These are phyloP conservation scores for Exophiala viscosa DNA, from an alignment of 2,329 filamentous ascomycete species.

Conservation along the genomic window DNA sequence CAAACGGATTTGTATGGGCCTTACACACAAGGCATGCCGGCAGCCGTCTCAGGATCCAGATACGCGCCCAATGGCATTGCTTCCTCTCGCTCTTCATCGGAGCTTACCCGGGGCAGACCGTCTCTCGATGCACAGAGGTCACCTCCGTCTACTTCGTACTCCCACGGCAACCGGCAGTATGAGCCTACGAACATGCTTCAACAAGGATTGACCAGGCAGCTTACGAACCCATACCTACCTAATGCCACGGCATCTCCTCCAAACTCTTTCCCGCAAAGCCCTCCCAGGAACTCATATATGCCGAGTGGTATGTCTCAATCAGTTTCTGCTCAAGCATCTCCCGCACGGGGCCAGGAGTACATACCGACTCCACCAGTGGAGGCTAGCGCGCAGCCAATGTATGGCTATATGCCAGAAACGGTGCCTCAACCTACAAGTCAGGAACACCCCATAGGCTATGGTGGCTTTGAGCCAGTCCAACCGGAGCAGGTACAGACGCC, in stretches of 20 bases:
- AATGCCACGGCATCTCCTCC: conserved; percentile 20
- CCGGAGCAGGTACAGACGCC: not conserved
- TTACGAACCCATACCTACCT: conserved; percentile 32
- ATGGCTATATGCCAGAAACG: conserved; percentile 11
- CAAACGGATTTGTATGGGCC: conserved; percentile 70
- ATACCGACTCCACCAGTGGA: conserved; percentile 26
- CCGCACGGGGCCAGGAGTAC: conserved; percentile 24
- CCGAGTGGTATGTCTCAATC: conserved; percentile 35
- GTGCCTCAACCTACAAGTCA: not conserved
- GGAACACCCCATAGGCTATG: conserved; percentile 4
- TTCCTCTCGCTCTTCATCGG: conserved; percentile 49
- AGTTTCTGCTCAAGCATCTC: conserved; percentile 35
- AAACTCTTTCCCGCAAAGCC: conserved; percentile 20
- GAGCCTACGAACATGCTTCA: conserved; percentile 26
- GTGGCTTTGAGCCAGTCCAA: conserved; percentile 9
- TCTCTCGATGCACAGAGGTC: conserved; percentile 48
- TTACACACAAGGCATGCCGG: conserved; percentile 41
- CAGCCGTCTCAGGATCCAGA: conserved; percentile 36
- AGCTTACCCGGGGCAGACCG: conserved; percentile 48
- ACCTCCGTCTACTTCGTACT: conserved; percentile 34
- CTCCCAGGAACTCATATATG: conserved; percentile 23
- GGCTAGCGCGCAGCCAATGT: conserved; percentile 11
- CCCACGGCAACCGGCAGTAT: conserved; percentile 33
- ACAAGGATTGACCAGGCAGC: not conserved
- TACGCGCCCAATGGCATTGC: conserved; percentile 45